Conservation (phyloP, 2,329 filamentous ascomycete genomes). For the Penicillium glabrum region DNA sequence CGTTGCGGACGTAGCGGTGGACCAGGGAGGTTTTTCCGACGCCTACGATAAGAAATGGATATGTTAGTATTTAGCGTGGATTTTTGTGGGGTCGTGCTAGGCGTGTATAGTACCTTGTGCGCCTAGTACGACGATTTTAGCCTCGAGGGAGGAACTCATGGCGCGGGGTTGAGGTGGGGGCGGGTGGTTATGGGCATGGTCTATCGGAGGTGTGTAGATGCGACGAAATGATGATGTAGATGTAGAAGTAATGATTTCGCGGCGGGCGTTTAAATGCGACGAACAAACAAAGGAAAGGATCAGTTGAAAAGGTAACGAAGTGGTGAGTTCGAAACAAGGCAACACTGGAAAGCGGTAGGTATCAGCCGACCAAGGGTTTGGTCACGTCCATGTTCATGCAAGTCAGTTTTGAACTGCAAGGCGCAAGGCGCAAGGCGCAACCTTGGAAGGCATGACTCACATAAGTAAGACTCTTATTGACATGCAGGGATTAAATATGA, state of each 20-base stretch:
- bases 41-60: constrained; percentile 29
- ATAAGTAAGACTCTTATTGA: not conserved
- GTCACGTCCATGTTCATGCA: not conserved
- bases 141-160: constrained; percentile 52
- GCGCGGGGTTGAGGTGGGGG: constrained; percentile 29
- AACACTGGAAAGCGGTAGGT: constrained; percentile 13
- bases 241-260: not conserved
- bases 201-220: constrained; percentile 10
- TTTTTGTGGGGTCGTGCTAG: not conserved
- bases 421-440: not conserved
- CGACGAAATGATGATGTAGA: not conserved
- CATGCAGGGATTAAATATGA: not conserved
- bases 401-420: not conserved
- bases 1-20: constrained; percentile 50
- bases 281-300: not conserved
- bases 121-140: constrained; percentile 55
- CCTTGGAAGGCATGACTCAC: not conserved
- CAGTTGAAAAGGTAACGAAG: not conserved
- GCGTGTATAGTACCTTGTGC: constrained; percentile 44
- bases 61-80: not conserved
- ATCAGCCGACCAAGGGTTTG: constrained; percentile 17
- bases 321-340: not conserved
- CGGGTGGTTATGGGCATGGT: constrained; percentile 33
- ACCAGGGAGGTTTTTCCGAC: constrained; percentile 56
- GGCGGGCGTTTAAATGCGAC: not conserved